A percentile compares a stretch with the other conserved stretches of the same genome.
These are phyloP conservation scores for Thalassiosira exigua DNA, from an alignment of 352 stramenopile genomes.

Conservation along the genomic window DNA sequence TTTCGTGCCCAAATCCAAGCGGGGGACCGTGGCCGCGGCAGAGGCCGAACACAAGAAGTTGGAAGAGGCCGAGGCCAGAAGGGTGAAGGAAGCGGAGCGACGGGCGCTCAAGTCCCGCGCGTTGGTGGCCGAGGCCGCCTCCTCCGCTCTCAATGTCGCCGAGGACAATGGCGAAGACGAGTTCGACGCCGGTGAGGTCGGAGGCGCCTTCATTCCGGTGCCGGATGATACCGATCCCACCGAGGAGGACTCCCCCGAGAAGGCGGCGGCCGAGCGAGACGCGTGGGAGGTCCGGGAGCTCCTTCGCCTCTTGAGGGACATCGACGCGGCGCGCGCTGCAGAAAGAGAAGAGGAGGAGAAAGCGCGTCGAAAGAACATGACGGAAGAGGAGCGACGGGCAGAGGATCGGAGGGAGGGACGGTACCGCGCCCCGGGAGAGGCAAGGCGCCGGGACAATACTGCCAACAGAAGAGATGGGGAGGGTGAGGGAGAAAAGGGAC, in stretches of 20 bases:
- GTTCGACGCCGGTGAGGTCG: constrained; percentile 54
- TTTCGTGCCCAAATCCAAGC: constrained; percentile 79
- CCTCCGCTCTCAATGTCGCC: constrained; percentile 17
- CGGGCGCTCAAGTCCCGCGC: constrained; percentile 72
- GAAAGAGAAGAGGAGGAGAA: constrained; percentile 90
- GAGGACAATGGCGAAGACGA: constrained; percentile 41
- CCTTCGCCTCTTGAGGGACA: constrained; percentile 59
- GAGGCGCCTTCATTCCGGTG: constrained; percentile 50
- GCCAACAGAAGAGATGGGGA: too few species aligned
- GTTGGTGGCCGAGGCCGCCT: constrained; percentile 66
- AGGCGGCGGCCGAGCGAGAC: constrained; percentile 48
- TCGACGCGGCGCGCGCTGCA: constrained; percentile 62
- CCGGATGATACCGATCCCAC: constrained; percentile 68
- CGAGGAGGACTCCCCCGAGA: constrained; percentile 44
- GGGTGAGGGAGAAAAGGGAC: too few species aligned
- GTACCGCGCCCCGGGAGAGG: too few species aligned
- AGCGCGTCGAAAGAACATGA: constrained; percentile 67
- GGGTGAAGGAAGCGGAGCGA: constrained; percentile 53
- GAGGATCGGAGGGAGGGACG: too few species aligned
- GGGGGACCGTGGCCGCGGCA: constrained; percentile 57
- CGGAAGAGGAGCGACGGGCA: too few species aligned
- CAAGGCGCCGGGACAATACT: too few species aligned
- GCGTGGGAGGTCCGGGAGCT: constrained; percentile 81
- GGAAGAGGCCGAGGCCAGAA: constrained; percentile 46
- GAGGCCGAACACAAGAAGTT: constrained; percentile 64